Conservation (phyloP, 2,329 filamentous ascomycete genomes). For the Arthrinium phaeospermum region DNA sequence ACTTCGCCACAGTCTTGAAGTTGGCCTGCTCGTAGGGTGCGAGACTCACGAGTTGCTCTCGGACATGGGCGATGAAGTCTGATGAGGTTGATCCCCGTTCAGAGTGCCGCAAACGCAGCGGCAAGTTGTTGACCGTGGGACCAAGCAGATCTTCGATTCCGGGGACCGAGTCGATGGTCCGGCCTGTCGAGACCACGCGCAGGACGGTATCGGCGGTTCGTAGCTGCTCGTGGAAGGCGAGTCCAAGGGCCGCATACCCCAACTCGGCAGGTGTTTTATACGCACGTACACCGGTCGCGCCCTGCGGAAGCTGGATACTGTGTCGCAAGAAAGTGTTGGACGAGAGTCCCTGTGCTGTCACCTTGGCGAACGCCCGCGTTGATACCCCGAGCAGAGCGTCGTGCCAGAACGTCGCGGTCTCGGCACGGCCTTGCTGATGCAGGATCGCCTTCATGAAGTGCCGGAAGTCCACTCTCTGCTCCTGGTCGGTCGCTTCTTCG, state of each 20-base stretch:
- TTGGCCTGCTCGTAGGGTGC: neutral
- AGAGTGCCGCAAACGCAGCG: neutral
- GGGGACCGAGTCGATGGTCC: neutral
- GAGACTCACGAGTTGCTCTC: neutral
- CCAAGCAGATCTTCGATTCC: conserved; percentile 1
- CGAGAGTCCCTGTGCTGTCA: neutral
- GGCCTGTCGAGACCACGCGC: conserved; percentile 1
- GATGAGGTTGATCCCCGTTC: neutral
- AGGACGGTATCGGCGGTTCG: neutral
- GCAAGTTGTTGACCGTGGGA: conserved; percentile 1
- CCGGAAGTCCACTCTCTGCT: neutral
- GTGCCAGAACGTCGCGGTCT: neutral
- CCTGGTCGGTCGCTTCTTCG: neutral
- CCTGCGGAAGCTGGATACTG: neutral
- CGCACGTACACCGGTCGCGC: neutral
- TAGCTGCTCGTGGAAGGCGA: neutral
- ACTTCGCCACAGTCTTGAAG: neutral
- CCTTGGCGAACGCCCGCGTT: neutral
- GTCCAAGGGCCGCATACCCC: neutral
- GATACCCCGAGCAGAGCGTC: neutral
- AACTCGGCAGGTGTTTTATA: conserved; percentile 3
- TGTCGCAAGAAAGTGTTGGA: neutral
- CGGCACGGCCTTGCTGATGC: neutral
- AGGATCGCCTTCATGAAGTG: conserved; percentile 7
- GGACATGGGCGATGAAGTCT: neutral